These are phyloP conservation scores for Aspergillus cejpii DNA, from an alignment of 2,329 filamentous ascomycete genomes.

Conservation along the genomic window DNA sequence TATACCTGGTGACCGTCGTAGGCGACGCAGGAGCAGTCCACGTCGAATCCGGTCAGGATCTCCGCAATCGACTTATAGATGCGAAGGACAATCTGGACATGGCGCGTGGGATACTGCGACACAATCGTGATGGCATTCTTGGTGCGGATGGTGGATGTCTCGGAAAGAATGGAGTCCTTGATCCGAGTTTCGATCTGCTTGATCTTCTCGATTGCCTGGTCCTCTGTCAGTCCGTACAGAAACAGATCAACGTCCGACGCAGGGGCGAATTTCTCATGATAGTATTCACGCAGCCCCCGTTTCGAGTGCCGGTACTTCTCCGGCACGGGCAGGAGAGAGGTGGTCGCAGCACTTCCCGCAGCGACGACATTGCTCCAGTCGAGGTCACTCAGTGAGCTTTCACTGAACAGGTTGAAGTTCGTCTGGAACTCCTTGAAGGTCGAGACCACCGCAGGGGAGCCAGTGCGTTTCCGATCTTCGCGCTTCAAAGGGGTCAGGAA, in stretches of 20 bases:
- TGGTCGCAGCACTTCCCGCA: slow-evolving; percentile 74
- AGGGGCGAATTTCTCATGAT: slow-evolving; percentile 72
- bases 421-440: slow-evolving; percentile 64
- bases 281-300: slow-evolving; percentile 60
- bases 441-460: slow-evolving; percentile 60
- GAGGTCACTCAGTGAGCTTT: slow-evolving; percentile 66
- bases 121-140: slow-evolving; percentile 84
- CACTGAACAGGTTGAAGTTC: slow-evolving; percentile 77
- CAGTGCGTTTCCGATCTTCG: slow-evolving; percentile 55
- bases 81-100: slow-evolving; percentile 78
- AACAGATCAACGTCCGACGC: slow-evolving; percentile 85
- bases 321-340: slow-evolving; percentile 66
- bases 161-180: slow-evolving; percentile 69
- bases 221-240: slow-evolving; percentile 69
- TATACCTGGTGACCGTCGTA: slow-evolving; percentile 78
- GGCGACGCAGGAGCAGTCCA: slow-evolving; percentile 74
- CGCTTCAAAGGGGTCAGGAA: slow-evolving; percentile 31
- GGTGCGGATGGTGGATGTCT: slow-evolving; percentile 75
- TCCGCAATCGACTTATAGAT: slow-evolving; percentile 79
- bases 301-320: slow-evolving; percentile 56
- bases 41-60: slow-evolving; percentile 81
- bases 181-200: slow-evolving; percentile 70
- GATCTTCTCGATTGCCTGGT: slow-evolving; percentile 75
- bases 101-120: slow-evolving; percentile 74
- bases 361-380: slow-evolving; percentile 79